Conservation (phyloP, 2,329 filamentous ascomycete species). For the Alternaria dauci region DNA sequence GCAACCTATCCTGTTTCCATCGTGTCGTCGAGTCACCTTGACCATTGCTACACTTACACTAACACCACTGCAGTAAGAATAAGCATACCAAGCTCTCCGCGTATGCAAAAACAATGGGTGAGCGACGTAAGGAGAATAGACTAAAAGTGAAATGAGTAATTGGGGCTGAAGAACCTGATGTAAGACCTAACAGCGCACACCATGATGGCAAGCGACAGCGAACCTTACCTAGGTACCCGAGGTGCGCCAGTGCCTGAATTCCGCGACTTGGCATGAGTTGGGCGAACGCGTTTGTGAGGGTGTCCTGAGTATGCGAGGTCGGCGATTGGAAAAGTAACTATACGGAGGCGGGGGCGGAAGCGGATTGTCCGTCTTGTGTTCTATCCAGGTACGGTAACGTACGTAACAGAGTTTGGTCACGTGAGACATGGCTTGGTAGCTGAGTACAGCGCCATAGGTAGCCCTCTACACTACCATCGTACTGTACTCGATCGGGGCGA, state of each 20-base stretch:
- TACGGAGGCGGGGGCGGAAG: background rate
- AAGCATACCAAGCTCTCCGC: slow-evolving; percentile 2
- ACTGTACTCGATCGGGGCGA: background rate
- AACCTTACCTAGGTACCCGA: background rate
- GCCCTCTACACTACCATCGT: background rate
- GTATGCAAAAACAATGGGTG: background rate
- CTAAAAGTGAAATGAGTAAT: background rate
- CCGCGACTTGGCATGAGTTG: background rate
- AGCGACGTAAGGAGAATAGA: background rate
- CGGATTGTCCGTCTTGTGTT: background rate
- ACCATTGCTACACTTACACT: background rate
- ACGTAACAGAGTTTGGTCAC: background rate
- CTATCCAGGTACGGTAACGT: too few relatives aligned
- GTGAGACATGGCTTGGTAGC: background rate
- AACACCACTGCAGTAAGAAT: background rate
- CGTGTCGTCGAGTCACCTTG: background rate
- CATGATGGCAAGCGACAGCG: background rate
- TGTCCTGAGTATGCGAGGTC: background rate
- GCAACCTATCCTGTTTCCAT: background rate
- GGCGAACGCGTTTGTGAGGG: background rate
- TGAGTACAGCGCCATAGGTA: background rate
- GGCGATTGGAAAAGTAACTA: background rate
- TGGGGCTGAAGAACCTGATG: background rate
- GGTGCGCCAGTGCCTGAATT: background rate
- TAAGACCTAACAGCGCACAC: background rate